A percentile compares a stretch with the other conserved stretches of the same genome.
Evolutionary conservation across 2,329 filamentous ascomycete genomes (phyloP).

Genomic region (Fusarium sp.): DNA sequence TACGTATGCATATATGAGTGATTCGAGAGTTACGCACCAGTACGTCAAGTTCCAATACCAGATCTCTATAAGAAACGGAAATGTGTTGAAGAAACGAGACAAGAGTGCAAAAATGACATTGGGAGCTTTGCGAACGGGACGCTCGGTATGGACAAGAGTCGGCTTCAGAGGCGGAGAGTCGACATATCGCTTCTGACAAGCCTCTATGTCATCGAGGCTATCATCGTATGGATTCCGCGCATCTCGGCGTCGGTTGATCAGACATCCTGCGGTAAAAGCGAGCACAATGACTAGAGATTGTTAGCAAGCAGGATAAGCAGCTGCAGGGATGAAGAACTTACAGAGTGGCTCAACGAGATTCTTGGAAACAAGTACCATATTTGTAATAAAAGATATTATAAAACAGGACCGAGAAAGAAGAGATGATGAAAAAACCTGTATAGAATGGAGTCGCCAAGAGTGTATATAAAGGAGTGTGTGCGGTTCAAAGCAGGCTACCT

Average conservation of each 20-base stretch:
- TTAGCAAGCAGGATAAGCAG: background rate
- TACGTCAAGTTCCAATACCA: slow-evolving; percentile 54
- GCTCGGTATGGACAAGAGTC: slow-evolving; percentile 20
- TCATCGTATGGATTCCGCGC: slow-evolving; percentile 5
- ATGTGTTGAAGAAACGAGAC: slow-evolving; percentile 47
- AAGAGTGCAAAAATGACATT: slow-evolving; percentile 43
- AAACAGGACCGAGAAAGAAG: background rate
- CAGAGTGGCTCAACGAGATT: slow-evolving; percentile 31
- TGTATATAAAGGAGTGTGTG: too few relatives aligned
- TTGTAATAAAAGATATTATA: background rate
- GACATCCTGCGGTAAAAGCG: slow-evolving; percentile 40
- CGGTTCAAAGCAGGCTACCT: too few relatives aligned
- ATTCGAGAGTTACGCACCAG: slow-evolving; percentile 35
- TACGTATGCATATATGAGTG: background rate
- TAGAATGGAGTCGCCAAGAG: too few relatives aligned
- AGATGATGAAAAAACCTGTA: background rate
- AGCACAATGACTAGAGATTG: slow-evolving; percentile 34
- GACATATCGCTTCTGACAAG: slow-evolving; percentile 20
- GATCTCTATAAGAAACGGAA: slow-evolving; percentile 51
- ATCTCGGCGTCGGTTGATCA: slow-evolving; percentile 39
- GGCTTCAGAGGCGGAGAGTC: slow-evolving; percentile 42
- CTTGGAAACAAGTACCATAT: slow-evolving; percentile 15
- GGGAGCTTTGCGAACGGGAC: slow-evolving; percentile 33
- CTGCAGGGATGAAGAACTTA: slow-evolving; percentile 1
- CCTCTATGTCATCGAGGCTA: slow-evolving; percentile 32